Percentiles rank a stretch among this genome's conserved stretches.
Evolutionary conservation across 2,329 filamentous ascomycete species (phyloP).

Genomic region (Colletotrichum paranaense): DNA sequence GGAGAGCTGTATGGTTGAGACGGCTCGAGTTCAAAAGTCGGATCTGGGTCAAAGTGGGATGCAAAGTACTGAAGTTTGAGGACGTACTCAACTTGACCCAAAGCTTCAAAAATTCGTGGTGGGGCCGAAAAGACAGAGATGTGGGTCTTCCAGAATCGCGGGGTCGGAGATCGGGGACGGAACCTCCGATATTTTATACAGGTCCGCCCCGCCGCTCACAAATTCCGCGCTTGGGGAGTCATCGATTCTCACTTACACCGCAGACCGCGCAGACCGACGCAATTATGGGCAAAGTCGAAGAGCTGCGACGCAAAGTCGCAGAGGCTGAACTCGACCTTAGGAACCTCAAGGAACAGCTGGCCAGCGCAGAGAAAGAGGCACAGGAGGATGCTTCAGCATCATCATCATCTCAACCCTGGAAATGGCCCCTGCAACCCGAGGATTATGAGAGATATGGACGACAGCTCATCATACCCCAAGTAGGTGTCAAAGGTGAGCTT

Average conservation of each 20-base stretch:
- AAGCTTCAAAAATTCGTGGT: constrained; percentile 33
- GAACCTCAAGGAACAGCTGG: constrained; percentile 57
- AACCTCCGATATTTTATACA: constrained; percentile 14
- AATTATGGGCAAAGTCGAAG: constrained; percentile 52
- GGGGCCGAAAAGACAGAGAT: not conserved
- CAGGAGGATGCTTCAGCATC: constrained; percentile 25
- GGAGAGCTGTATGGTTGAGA: not conserved
- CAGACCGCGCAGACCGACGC: not conserved
- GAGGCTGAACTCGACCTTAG: constrained; percentile 60
- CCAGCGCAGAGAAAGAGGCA: constrained; percentile 48
- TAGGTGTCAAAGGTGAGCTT: constrained; percentile 77
- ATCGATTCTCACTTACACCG: constrained; percentile 4
- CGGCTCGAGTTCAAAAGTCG: not conserved
- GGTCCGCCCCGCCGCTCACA: not conserved
- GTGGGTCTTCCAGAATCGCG: not conserved
- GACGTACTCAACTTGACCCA: not conserved
- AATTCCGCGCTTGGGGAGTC: not conserved
- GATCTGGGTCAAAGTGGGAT: not conserved
- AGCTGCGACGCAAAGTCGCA: constrained; percentile 59
- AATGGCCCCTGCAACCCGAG: constrained; percentile 76
- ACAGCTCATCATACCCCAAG: constrained; percentile 87
- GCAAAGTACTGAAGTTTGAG: not conserved
- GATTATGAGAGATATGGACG: constrained; percentile 91
- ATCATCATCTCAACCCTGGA: constrained; percentile 45
- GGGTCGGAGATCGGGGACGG: constrained; percentile 26